Conservation (phyloP, 2,329 filamentous ascomycete genomes). For the Colletotrichum zoysiae region DNA sequence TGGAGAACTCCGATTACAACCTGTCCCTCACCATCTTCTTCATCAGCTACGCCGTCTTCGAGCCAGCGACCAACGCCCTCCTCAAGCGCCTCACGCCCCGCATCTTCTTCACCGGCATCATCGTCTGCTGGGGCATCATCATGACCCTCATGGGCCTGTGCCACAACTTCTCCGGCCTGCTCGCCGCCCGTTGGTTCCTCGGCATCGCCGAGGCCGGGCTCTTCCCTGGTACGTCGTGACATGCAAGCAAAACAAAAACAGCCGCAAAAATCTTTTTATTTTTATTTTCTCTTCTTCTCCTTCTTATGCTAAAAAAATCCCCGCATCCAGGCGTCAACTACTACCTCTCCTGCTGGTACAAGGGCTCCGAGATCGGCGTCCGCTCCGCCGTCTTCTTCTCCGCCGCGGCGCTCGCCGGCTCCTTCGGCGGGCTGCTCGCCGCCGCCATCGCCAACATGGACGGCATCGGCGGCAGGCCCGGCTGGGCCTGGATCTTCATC, state of each 20-base stretch:
- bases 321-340: slow-evolving; percentile 62
- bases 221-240: slow-evolving; percentile 63
- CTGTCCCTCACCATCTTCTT: slow-evolving; percentile 74
- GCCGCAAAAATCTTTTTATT: no score
- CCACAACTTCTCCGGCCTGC: slow-evolving; percentile 57
- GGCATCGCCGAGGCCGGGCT: slow-evolving; percentile 77
- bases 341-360: slow-evolving; percentile 85
- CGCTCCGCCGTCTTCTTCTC: slow-evolving; percentile 83
- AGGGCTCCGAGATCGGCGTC: slow-evolving; percentile 79
- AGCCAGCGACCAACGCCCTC: slow-evolving; percentile 73
- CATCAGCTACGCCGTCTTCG: slow-evolving; percentile 75
- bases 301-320: not conserved
- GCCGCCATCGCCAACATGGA: slow-evolving; percentile 77
- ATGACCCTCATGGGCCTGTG: slow-evolving; percentile 65
- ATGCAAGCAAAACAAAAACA: not conserved
- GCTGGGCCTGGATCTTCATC: slow-evolving; percentile 75
- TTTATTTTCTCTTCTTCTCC: no score
- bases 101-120: slow-evolving; percentile 75
- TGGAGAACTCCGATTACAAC: slow-evolving; percentile 67
- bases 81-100: slow-evolving; percentile 74
- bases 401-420: slow-evolving; percentile 80
- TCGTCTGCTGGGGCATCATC: slow-evolving; percentile 60
- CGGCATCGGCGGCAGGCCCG: slow-evolving; percentile 64
- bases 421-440: slow-evolving; percentile 77
- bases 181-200: slow-evolving; percentile 67